These are phyloP conservation scores for Coemansia sp. DNA, from an alignment of 192 early-diverging fungal species.

Conservation along the genomic window DNA sequence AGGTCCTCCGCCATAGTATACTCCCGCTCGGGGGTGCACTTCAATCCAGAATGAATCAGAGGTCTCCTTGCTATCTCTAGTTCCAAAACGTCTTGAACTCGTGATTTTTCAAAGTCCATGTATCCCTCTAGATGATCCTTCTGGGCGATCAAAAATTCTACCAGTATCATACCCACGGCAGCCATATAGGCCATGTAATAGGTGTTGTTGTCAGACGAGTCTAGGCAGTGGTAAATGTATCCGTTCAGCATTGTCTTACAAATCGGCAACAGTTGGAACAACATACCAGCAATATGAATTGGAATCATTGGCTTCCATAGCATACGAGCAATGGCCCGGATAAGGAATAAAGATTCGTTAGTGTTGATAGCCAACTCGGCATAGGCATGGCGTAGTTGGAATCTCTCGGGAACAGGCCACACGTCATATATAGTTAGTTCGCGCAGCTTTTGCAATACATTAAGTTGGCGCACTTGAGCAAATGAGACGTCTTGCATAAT, in stretches of 20 bases:
- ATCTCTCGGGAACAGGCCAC: constrained; percentile 26
- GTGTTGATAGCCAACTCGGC: constrained; percentile 26
- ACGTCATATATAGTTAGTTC: constrained; percentile 23
- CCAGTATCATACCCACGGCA: background rate
- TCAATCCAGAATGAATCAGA: background rate
- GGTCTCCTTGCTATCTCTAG: background rate
- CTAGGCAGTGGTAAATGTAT: constrained; percentile 29
- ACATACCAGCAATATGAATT: constrained; percentile 8
- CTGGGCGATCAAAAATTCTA: background rate
- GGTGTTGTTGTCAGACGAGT: constrained; percentile 1
- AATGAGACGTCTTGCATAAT: constrained; percentile 6
- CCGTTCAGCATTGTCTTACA: background rate
- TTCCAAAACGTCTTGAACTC: background rate
- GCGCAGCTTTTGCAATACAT: constrained; percentile 15
- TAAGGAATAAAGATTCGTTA: constrained; percentile 33
- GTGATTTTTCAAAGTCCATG: background rate
- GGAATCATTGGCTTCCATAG: constrained; percentile 43
- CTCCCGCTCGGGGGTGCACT: background rate
- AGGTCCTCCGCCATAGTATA: background rate
- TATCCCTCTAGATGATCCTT: background rate
- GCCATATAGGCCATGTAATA: constrained; percentile 16
- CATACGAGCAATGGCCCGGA: constrained; percentile 35
- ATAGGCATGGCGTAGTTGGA: constrained; percentile 6
- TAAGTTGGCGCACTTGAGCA: constrained; percentile 23
- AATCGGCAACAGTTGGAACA: constrained; percentile 8